These are phyloP conservation scores for Amaranthus hypochondriacus DNA, from an alignment of 148 eudicot species.

Conservation along the genomic window DNA sequence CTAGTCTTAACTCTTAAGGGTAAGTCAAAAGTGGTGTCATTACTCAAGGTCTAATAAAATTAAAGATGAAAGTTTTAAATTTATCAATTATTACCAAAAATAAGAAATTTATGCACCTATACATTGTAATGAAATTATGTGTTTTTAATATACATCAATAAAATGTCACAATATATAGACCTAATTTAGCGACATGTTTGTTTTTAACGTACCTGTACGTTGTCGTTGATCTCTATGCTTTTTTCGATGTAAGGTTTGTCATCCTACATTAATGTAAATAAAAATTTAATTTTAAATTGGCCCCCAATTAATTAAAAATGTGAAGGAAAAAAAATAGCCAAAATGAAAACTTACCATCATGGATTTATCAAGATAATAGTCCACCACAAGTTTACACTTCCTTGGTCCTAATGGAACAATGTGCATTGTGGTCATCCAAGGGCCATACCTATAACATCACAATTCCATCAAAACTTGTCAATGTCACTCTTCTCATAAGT, in stretches of 20 bases:
- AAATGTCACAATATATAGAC: too few species aligned
- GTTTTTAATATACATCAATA: not conserved
- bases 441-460: constrained; percentile 7
- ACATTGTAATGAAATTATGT: not conserved
- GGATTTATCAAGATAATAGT: constrained; percentile 8
- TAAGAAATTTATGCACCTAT: not conserved
- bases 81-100: too few species aligned
- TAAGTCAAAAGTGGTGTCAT: too few species aligned
- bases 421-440: constrained; percentile 17
- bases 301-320: not conserved
- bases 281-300: not conserved
- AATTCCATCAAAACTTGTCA: too few species aligned
- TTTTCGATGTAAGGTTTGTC: constrained; percentile 13
- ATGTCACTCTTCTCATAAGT: not conserved
- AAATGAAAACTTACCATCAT: not conserved
- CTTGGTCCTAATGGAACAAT: constrained; percentile 2
- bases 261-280: not conserved
- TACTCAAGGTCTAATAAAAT: too few species aligned
- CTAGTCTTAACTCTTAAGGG: too few species aligned
- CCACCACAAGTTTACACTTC: constrained; percentile 11
- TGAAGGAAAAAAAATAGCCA: too few species aligned
- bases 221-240: constrained; percentile 10
- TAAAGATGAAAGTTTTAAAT: too few species aligned
- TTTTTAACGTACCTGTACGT: constrained; percentile 10
- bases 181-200: not conserved